Evolutionary conservation across 1,284 basidiomycete species (phyloP).

Genomic region (Xerocomus amazonicus): DNA sequence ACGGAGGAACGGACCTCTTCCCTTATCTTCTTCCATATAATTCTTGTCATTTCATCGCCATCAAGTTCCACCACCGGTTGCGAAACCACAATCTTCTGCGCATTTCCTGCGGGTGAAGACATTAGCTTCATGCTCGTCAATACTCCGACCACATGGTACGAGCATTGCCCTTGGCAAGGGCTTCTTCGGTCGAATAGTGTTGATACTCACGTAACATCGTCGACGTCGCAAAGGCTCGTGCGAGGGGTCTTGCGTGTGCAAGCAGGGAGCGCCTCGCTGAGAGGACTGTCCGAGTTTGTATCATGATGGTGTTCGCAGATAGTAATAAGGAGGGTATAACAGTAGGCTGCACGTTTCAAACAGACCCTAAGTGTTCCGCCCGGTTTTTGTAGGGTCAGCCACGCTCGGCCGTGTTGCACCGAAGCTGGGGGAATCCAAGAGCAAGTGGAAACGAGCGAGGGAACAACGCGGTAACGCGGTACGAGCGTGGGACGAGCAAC

Average conservation of each 20-base stretch:
- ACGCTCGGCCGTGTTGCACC: constrained; percentile 20
- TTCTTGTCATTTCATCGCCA: constrained; percentile 96
- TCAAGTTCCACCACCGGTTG: constrained; percentile 97
- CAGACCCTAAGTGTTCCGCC: not conserved
- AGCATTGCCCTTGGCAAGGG: not conserved
- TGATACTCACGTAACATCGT: constrained; percentile 30
- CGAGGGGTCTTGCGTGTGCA: constrained; percentile 20
- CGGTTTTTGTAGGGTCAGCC: constrained; percentile 22
- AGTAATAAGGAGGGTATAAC: constrained; percentile 16
- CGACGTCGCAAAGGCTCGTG: constrained; percentile 30
- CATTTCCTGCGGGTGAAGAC: constrained; percentile 19
- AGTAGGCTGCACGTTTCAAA: constrained; percentile 2
- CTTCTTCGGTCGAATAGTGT: not conserved
- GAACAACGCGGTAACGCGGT: constrained; percentile 17
- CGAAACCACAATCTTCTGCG: constrained; percentile 73
- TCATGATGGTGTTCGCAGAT: constrained; percentile 9
- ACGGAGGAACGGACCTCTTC: constrained; percentile 66
- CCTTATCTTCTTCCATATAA: constrained; percentile 99
- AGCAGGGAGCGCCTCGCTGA: constrained; percentile 25
- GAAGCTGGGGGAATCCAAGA: constrained; percentile 3
- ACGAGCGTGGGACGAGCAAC: constrained; percentile 20
- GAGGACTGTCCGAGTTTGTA: constrained; percentile 25
- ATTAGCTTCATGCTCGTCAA: constrained; percentile 7
- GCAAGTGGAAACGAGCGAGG: constrained; percentile 3
- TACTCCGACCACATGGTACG: not conserved